Evolutionary conservation across 2,329 filamentous ascomycete species (phyloP), one percentile per base, ranked within the genome.

Genomic region (Metarhizium robertsii): DNA sequence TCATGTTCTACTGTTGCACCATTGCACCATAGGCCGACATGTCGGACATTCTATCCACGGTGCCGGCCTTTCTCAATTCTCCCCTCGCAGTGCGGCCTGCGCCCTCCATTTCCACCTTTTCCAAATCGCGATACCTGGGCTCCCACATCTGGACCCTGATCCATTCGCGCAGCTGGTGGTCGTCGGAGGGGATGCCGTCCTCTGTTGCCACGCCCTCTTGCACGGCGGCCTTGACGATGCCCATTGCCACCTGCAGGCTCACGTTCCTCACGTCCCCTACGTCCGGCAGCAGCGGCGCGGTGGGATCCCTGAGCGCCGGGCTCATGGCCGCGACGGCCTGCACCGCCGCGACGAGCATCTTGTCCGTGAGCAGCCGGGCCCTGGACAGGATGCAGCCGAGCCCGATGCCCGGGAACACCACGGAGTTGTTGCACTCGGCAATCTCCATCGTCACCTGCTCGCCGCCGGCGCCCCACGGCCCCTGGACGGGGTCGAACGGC

Each of bases 401-500:
- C 0, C 90, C 90, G 57, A 95, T 92, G 0, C 90, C 90, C 0
- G 90, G 90, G 69, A 95, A 95, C 16, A 87, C 87, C 38, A 88
- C 88, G 1, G 84, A 87, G 71, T 95, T 95, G 73, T 95, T 95
- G 73, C 91, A 95, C 69, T 95, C 90, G 29, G 89, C 89, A 65
- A 79, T 66, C 32, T 77, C 70, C 56, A 79, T 73, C 58, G 70
- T 68, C 1, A 77, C 57, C 7, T 79, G 75, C 0, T 64, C 53
- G 0, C 76, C 79, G 10, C 73, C 67, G 0, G 65, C n/a, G 2
- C 75, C 78, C 76, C 79, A 83, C 1, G 79, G 75, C 0, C 78
- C 80, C 52, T 80, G 79, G 14, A 94, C 88, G 0, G 90, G 86
- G 1, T 81, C 78, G 66, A 95, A 95, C 0, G 91, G 90, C 8